A percentile compares a stretch with the other conserved stretches of the same genome.
Evolutionary conservation across 2,329 filamentous ascomycete genomes (phyloP).

Genomic region (Aspergillus jensenii): DNA sequence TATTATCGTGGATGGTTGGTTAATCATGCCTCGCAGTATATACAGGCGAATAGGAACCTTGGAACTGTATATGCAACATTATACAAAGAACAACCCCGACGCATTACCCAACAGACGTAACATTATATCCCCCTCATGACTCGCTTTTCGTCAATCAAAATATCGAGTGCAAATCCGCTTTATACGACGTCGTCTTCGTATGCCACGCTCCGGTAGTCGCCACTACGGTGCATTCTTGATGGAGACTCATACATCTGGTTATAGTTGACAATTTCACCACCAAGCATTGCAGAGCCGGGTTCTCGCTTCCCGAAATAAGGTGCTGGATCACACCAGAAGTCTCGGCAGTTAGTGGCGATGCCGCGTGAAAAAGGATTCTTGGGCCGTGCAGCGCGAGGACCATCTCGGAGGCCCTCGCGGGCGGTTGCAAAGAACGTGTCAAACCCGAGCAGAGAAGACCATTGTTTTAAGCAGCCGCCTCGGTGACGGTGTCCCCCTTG

Average conservation of each 20-base stretch:
- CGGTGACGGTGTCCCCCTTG: slow-evolving; percentile 48
- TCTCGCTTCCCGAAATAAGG: slow-evolving; percentile 75
- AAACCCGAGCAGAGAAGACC: slow-evolving; percentile 81
- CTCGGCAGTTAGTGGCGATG: slow-evolving; percentile 82
- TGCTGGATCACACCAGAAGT: slow-evolving; percentile 93
- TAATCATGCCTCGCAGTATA: slow-evolving; percentile 1
- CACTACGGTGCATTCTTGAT: slow-evolving; percentile 57
- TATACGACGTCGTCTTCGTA: slow-evolving; percentile 31
- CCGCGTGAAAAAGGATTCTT: slow-evolving; percentile 85
- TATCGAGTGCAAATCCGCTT: not conserved
- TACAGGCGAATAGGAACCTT: not conserved
- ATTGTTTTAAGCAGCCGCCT: slow-evolving; percentile 69
- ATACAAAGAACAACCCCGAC: slow-evolving; percentile 11
- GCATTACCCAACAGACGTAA: slow-evolving; percentile 12
- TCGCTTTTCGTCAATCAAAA: not conserved
- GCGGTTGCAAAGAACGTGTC: slow-evolving; percentile 94
- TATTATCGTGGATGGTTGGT: not conserved
- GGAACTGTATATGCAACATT: slow-evolving; percentile 16
- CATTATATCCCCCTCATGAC: slow-evolving; percentile 9
- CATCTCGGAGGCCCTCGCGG: slow-evolving; percentile 64
- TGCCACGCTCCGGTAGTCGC: slow-evolving; percentile 60
- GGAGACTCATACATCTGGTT: slow-evolving; percentile 86
- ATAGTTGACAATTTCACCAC: slow-evolving; percentile 80
- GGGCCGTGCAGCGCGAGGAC: slow-evolving; percentile 49
- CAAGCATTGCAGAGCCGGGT: slow-evolving; percentile 72